A percentile compares a stretch with the other conserved stretches of the same genome.
Evolutionary conservation across 768 basidiomycete species (phyloP).

Genomic region (Pilatotrama ljubarskyi): DNA sequence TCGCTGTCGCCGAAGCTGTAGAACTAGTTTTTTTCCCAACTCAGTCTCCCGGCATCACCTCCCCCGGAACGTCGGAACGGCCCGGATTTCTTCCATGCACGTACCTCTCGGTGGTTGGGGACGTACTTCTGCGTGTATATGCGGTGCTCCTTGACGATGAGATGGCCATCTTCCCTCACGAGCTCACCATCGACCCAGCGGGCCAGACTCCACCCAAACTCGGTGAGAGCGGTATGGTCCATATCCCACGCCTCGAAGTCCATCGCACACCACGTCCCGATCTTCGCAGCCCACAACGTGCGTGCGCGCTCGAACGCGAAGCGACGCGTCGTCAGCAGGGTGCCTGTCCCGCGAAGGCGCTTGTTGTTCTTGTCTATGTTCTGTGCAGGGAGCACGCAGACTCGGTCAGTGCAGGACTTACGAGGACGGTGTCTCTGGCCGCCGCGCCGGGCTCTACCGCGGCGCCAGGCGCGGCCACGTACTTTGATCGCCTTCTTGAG

Average conservation of each 20-base stretch:
- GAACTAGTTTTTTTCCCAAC: conserved; percentile 38
- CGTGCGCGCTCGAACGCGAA: conserved; percentile 69
- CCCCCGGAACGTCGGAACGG: background rate
- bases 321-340: conserved; percentile 55
- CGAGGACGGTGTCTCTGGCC: background rate
- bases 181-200: conserved; percentile 58
- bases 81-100: background rate
- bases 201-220: conserved; percentile 75
- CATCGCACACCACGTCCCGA: conserved; percentile 72
- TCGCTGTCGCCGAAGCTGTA: conserved; percentile 69
- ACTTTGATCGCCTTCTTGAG: conserved; percentile 66
- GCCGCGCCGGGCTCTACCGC: conserved; percentile 1
- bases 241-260: conserved; percentile 87
- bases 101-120: conserved; percentile 48
- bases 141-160: conserved; percentile 66
- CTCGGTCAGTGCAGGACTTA: no score
- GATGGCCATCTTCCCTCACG: conserved; percentile 59
- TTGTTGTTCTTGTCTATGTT: conserved; percentile 81
- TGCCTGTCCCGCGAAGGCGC: conserved; percentile 64
- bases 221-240: conserved; percentile 72
- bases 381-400: conserved; percentile 37
- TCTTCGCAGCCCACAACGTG: conserved; percentile 58
- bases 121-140: conserved; percentile 66
- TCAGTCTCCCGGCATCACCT: background rate
- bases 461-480: conserved; percentile 1